Evolutionary conservation across 345 rosid genomes (phyloP).

Genomic region (Crucihimalaya himalaica): DNA sequence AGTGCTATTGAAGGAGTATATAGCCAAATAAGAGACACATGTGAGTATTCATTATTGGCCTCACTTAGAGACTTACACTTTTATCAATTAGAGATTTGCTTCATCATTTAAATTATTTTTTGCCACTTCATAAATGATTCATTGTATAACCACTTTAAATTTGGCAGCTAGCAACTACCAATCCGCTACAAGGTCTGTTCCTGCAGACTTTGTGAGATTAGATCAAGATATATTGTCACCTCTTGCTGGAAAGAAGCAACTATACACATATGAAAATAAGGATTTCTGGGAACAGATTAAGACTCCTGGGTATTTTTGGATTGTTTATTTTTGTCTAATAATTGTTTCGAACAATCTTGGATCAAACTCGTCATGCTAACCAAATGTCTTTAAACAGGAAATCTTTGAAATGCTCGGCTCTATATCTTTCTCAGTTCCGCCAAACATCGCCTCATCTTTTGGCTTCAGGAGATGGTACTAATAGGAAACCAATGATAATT

Average conservation of each 20-base stretch:
- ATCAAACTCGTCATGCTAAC: not conserved
- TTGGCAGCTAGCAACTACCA: constrained; percentile 71
- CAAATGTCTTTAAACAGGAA: constrained; percentile 43
- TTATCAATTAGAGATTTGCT: not conserved
- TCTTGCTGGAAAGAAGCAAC: constrained; percentile 83
- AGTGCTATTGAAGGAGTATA: constrained; percentile 62
- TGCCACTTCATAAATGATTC: not conserved
- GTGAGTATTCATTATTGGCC: constrained; percentile 41
- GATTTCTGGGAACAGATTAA: constrained; percentile 95
- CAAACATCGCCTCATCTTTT: constrained; percentile 57
- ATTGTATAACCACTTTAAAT: constrained; percentile 5
- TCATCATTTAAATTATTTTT: not conserved
- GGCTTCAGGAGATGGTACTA: constrained; percentile 57
- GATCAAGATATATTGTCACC: constrained; percentile 94
- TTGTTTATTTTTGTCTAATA: constrained; percentile 35
- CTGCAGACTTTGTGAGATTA: constrained; percentile 74
- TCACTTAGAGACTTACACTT: constrained; percentile 4
- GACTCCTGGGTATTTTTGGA: constrained; percentile 70
- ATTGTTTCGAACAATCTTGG: not conserved
- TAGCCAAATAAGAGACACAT: constrained; percentile 55
- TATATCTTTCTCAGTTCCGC: constrained; percentile 70
- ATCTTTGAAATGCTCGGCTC: constrained; percentile 69
- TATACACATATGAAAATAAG: constrained; percentile 70
- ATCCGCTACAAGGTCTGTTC: constrained; percentile 64
- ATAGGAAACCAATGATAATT: constrained; percentile 49